phyloP scores from a whole-genome alignment of 2,329 filamentous ascomycete species.

The Orbilia blumenaviensis region DNA sequence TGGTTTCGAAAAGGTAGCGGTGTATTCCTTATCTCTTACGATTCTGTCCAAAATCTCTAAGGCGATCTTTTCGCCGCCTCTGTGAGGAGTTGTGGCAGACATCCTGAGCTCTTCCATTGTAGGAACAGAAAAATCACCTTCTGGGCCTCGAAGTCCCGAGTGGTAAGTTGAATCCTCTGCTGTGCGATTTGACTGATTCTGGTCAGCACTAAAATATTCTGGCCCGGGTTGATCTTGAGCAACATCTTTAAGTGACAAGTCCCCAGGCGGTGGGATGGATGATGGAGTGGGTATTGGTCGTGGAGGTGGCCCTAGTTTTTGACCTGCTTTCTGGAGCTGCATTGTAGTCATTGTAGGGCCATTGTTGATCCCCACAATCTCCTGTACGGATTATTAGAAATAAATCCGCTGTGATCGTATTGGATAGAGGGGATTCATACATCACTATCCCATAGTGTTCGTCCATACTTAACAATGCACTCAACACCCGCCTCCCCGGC shows the following conservation, averaged over 20 bases:
- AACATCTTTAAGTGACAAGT: conserved; percentile 65
- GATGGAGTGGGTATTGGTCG: conserved; percentile 70
- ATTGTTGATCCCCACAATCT: conserved; percentile 70
- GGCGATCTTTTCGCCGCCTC: conserved; percentile 75
- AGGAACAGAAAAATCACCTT: conserved; percentile 74
- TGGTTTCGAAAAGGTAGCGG: conserved; percentile 78
- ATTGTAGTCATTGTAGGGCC: conserved; percentile 78
- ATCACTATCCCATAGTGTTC: conserved; percentile 79
- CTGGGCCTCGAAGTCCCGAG: conserved; percentile 71
- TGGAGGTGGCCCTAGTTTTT: conserved; percentile 71
- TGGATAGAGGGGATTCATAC: conserved; percentile 59
- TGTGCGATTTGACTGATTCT: conserved; percentile 68
- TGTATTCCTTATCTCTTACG: conserved; percentile 72
- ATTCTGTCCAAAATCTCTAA: conserved; percentile 69
- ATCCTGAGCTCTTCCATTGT: conserved; percentile 77
- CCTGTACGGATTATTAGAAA: not conserved
- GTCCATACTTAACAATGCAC: conserved; percentile 71
- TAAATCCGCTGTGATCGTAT: not conserved
- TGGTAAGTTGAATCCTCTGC: conserved; percentile 69
- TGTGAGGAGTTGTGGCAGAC: conserved; percentile 72
- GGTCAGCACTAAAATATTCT: conserved; percentile 66
- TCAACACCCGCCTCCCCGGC: conserved; percentile 73
- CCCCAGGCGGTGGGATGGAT: conserved; percentile 71
- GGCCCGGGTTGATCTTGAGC: conserved; percentile 60
- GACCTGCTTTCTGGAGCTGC: conserved; percentile 72